Evolutionary conservation across 2,329 filamentous ascomycete species (phyloP), one percentile per base, ranked within the genome.

Genomic region (Dactylellina sp.): DNA sequence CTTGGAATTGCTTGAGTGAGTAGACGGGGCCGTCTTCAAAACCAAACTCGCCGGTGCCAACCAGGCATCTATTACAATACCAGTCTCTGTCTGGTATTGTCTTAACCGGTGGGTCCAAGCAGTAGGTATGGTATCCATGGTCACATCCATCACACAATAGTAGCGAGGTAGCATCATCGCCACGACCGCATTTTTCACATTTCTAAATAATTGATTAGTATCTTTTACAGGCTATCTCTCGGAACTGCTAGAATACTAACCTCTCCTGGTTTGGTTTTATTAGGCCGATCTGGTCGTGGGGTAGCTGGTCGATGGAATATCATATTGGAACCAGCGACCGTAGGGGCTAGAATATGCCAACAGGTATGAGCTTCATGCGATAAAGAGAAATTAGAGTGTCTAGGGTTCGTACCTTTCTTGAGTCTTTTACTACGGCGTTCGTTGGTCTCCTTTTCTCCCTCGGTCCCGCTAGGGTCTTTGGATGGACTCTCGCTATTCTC

Each of bases 11-110:
- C 79, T 91, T 93, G 24, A 99, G 84, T 0, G 95, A 99, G 81
- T 99, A 99, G 20, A 97, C 86, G 2, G 93, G 93, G 22, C 95
- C 95, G 81, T 99, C 95, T 80, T 98, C 94, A 75, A 99, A 99
- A 0, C 95, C 95, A 79, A 97, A 99, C 77, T 98, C 93, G 40
- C 94, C 93, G 65, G 96, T 96, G 50, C 95, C 95, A 22, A 99
- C 95, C 24, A 99, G 86, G 80, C 95, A 99, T 79, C 93, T 88
- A 0, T 95, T 91, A 77, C 95, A 99, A 80, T 98, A 94, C 95
- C 95, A 99, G 79, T 98, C 95, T 60, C 89, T 86, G 22, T 95
- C 91, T 0, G 93, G 92, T 76, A 90, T 88, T 7, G 86, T 84
- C 77, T 89, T 90, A 46, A 96, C 83, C 1, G 91, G 92, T 35